phyloP scores from a whole-genome alignment of 2,329 filamentous ascomycete genomes.

The Microsporum audouinii region DNA sequence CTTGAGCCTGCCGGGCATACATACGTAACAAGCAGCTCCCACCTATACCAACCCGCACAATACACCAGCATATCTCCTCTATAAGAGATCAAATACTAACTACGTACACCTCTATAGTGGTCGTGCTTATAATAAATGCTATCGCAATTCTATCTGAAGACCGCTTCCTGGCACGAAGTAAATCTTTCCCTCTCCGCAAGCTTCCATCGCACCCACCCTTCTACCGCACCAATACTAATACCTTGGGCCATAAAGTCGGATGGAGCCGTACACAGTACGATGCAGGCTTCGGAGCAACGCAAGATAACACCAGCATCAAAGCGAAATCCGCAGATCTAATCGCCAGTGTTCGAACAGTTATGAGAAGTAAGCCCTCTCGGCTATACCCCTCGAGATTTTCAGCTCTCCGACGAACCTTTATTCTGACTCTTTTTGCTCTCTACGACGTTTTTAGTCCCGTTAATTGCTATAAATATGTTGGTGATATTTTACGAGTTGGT shows the following conservation, averaged over 20 bases:
- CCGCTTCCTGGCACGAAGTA: slow-evolving; percentile 76
- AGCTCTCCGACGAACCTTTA: not conserved
- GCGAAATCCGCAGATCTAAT: slow-evolving; percentile 82
- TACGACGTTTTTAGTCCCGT: slow-evolving; percentile 51
- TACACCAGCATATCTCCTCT: slow-evolving; percentile 2
- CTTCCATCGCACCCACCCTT: slow-evolving; percentile 1
- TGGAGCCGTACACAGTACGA: slow-evolving; percentile 56
- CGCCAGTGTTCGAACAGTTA: slow-evolving; percentile 76
- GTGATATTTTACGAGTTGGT: slow-evolving; percentile 76
- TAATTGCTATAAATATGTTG: slow-evolving; percentile 71
- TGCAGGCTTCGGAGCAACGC: slow-evolving; percentile 62
- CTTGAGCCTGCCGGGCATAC: not conserved
- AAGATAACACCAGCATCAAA: slow-evolving; percentile 67
- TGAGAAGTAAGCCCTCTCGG: slow-evolving; percentile 62
- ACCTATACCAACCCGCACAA: slow-evolving; percentile 16
- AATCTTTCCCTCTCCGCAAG: slow-evolving; percentile 10
- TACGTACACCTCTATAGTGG: slow-evolving; percentile 41
- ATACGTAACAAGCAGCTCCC: not conserved
- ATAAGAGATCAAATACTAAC: slow-evolving; percentile 4
- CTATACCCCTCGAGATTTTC: not conserved
- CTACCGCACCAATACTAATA: not conserved
- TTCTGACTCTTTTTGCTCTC: not conserved
- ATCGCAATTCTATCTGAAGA: slow-evolving; percentile 91
- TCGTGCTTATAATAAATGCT: slow-evolving; percentile 81
- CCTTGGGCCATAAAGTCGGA: slow-evolving; percentile 49